These are phyloP conservation scores for Litchi chinensis DNA, from an alignment of 345 rosid species.

Conservation along the genomic window DNA sequence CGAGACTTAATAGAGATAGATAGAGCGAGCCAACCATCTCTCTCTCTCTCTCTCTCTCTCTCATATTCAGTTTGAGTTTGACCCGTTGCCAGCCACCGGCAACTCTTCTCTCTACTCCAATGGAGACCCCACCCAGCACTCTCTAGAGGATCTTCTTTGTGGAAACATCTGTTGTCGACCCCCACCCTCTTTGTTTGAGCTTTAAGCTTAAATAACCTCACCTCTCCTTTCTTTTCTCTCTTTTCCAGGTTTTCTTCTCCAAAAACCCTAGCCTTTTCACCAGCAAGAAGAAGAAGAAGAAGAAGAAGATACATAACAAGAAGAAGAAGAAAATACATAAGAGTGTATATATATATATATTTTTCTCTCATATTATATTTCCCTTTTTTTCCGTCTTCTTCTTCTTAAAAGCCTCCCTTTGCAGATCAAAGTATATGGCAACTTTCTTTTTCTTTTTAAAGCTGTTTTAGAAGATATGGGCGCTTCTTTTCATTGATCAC, in stretches of 20 bases:
- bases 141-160: slow-evolving; percentile 47
- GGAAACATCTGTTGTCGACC: slow-evolving; percentile 26
- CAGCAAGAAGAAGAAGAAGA: background rate
- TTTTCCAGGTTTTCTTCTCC: slow-evolving; percentile 24
- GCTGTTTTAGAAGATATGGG: slow-evolving; percentile 31
- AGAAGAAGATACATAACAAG: no score
- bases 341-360: no score
- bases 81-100: slow-evolving; percentile 88
- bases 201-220: slow-evolving; percentile 29
- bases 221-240: slow-evolving; percentile 27
- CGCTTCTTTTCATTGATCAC: background rate
- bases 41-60: slow-evolving; percentile 29
- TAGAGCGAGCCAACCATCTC: slow-evolving; percentile 7
- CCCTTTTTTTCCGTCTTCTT: no score
- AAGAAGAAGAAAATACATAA: background rate
- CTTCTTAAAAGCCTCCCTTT: slow-evolving; percentile 17
- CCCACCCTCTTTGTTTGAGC: slow-evolving; percentile 18
- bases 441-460: slow-evolving; percentile 18
- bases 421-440: slow-evolving; percentile 25
- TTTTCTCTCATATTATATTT: no score
- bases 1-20: background rate
- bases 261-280: slow-evolving; percentile 45
- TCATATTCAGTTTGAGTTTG: slow-evolving; percentile 70
- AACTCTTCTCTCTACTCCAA: slow-evolving; percentile 46
- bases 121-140: slow-evolving; percentile 56